A percentile compares a stretch with the other conserved stretches of the same genome.
phyloP scores from a whole-genome alignment of 2,329 filamentous ascomycete species.

The Camillea tinctor region DNA sequence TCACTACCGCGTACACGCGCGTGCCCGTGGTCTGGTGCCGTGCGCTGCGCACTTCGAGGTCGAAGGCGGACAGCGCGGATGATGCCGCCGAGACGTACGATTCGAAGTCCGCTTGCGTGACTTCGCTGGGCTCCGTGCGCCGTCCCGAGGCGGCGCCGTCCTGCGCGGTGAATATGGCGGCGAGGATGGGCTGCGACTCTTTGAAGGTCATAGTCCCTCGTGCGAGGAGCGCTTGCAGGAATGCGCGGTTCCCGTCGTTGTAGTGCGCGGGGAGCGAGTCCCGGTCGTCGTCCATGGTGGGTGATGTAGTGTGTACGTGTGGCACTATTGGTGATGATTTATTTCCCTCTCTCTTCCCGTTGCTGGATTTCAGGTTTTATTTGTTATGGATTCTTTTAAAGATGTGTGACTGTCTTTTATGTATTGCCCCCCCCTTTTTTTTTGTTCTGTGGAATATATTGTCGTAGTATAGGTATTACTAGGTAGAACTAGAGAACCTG shows the following conservation, averaged over 20 bases:
- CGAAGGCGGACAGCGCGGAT: constrained; percentile 71
- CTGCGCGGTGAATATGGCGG: constrained; percentile 67
- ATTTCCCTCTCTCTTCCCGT: too few species aligned
- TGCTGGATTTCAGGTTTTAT: too few species aligned
- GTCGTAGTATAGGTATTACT: too few species aligned
- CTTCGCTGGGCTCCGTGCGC: constrained; percentile 51
- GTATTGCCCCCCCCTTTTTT: too few species aligned
- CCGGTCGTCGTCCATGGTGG: constrained; percentile 32
- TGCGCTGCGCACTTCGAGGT: constrained; percentile 80
- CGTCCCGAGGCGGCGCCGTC: constrained; percentile 18
- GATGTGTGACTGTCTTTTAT: too few species aligned
- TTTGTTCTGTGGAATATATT: too few species aligned
- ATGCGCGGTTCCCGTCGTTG: constrained; percentile 73
- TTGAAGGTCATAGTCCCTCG: constrained; percentile 73
- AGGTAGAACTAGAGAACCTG: neutral
- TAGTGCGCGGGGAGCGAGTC: constrained; percentile 39
- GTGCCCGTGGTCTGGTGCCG: constrained; percentile 65
- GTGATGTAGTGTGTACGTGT: neutral
- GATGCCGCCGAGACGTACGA: constrained; percentile 71
- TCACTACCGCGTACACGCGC: constrained; percentile 81
- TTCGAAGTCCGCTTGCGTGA: constrained; percentile 67
- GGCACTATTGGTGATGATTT: neutral
- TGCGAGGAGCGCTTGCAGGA: constrained; percentile 84
- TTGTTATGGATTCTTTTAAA: too few species aligned
- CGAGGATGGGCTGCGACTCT: constrained; percentile 71